Evolutionary conservation across 164 flowering plant genomes (phyloP).

Genomic region (Paratinospora sagittata): DNA sequence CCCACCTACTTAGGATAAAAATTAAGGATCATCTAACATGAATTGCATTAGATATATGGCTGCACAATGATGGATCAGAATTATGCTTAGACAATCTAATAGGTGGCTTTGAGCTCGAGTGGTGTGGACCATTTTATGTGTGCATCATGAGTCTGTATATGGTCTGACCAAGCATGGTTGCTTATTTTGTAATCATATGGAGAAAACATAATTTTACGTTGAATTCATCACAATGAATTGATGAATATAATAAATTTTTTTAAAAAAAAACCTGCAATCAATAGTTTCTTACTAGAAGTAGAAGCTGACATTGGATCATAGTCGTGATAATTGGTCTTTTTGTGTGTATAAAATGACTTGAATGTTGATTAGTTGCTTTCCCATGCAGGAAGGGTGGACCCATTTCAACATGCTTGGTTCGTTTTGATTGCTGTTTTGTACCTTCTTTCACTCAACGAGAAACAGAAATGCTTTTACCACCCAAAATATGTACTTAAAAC

Average conservation of each 20-base stretch:
- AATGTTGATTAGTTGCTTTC: neutral
- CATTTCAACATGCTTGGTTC: conserved; percentile 51
- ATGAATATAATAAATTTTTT: no score
- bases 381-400: conserved; percentile 67
- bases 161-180: neutral
- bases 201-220: neutral
- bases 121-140: neutral
- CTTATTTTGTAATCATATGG: no score
- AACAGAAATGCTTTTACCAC: no score
- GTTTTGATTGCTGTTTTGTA: conserved; percentile 20
- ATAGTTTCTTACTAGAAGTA: no score
- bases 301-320: no score
- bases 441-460: no score
- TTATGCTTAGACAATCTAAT: no score
- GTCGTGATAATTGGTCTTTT: neutral
- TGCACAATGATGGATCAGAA: neutral
- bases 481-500: no score
- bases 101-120: neutral
- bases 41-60: no score
- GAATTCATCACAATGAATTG: no score
- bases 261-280: no score
- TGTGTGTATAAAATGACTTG: neutral
- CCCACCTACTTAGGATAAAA: neutral
- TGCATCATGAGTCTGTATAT: neutral
- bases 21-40: no score